These are phyloP conservation scores for Raphanus hybrid DNA, from an alignment of 441 rosid species.

Conservation along the genomic window DNA sequence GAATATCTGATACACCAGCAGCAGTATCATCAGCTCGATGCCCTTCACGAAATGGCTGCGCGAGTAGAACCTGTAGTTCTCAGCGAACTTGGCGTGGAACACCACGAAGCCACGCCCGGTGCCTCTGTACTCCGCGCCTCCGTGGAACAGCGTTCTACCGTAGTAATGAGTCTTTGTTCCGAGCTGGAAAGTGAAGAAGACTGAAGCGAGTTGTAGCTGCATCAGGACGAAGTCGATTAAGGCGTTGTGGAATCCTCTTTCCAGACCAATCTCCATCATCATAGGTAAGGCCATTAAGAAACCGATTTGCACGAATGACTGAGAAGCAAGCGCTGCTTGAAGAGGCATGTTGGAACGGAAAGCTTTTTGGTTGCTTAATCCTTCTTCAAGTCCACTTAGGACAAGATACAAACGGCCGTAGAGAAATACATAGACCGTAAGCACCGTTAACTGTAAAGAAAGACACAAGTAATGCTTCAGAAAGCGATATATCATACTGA, in stretches of 20 bases:
- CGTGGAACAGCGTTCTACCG: constrained; percentile 90
- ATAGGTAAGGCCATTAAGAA: constrained; percentile 78
- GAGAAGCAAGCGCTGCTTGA: constrained; percentile 90
- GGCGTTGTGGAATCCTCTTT: constrained; percentile 93
- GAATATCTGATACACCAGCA: constrained; percentile 69
- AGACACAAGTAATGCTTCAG: too few relatives aligned
- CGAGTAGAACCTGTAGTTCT: constrained; percentile 86
- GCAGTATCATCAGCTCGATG: constrained; percentile 79
- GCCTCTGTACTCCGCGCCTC: constrained; percentile 88
- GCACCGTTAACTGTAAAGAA: constrained; percentile 69
- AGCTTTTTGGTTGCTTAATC: constrained; percentile 53
- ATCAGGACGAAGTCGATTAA: constrained; percentile 78
- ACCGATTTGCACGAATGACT: constrained; percentile 90
- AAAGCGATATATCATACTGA: too few relatives aligned
- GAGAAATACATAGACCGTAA: constrained; percentile 79
- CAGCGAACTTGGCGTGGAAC: constrained; percentile 90
- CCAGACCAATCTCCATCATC: constrained; percentile 88
- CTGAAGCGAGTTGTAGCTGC: constrained; percentile 87
- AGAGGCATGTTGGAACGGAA: constrained; percentile 73
- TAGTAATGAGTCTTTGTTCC: constrained; percentile 90
- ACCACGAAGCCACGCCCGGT: constrained; percentile 98
- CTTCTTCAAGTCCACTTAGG: constrained; percentile 87
- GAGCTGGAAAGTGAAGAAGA: constrained; percentile 89
- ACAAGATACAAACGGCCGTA: constrained; percentile 91
- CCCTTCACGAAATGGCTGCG: constrained; percentile 97